Evolutionary conservation across 306 rosid species (phyloP).

Genomic region (Sophora flavescens): DNA sequence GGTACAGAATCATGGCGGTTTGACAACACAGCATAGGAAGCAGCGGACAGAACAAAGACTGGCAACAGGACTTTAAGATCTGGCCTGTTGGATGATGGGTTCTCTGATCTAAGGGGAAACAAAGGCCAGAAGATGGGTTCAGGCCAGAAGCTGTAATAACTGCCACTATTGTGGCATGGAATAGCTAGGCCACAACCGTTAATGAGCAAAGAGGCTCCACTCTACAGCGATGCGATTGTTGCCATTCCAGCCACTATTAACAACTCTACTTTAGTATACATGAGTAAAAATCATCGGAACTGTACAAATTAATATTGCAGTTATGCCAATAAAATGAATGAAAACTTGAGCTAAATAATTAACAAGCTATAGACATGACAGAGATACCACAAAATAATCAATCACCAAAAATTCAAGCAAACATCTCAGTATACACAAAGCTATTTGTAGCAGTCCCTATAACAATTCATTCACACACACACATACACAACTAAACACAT

Average conservation of each 20-base stretch:
- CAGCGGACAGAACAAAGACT: background rate
- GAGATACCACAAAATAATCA: conserved; percentile 10
- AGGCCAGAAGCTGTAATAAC: background rate
- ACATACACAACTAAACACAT: background rate
- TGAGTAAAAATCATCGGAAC: no score
- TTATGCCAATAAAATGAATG: background rate
- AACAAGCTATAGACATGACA: conserved; percentile 12
- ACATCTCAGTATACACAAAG: background rate
- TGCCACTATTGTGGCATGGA: background rate
- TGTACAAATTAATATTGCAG: background rate
- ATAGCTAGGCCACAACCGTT: background rate
- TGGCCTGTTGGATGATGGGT: background rate
- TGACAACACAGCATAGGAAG: background rate
- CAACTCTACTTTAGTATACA: background rate
- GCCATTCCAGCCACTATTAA: conserved; percentile 4
- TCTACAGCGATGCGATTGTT: background rate
- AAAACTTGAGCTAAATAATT: background rate
- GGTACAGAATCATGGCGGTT: no score
- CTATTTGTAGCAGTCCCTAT: background rate
- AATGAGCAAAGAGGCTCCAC: background rate
- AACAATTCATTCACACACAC: background rate
- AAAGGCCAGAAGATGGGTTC: background rate
- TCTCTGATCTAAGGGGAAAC: background rate
- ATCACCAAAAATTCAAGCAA: background rate
- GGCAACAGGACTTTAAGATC: no score